Evolutionary conservation across 805 yeast species (phyloP).

Genomic region (Wickerhamomyces queroliae): DNA sequence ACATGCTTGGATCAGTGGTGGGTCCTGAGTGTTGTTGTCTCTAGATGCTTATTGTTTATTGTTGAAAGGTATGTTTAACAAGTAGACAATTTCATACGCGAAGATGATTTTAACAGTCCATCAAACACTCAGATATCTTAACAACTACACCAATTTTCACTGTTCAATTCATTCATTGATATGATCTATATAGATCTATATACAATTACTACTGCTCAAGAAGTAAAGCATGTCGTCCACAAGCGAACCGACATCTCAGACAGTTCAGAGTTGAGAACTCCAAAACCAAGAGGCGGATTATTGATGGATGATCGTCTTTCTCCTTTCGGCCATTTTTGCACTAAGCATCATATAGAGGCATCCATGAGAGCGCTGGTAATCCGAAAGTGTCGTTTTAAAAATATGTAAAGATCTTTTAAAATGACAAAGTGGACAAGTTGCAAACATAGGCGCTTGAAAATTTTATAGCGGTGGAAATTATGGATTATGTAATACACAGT

Average conservation of each 20-base stretch:
- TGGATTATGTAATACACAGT: not conserved
- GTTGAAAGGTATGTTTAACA: no score
- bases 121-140: no score
- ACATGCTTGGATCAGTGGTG: not conserved
- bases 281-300: conserved; percentile 18
- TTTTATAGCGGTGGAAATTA: no score
- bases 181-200: no score
- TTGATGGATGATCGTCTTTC: conserved; percentile 18
- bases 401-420: conserved; percentile 17
- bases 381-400: conserved; percentile 21
- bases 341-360: conserved; percentile 11
- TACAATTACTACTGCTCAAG: not conserved
- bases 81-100: no score
- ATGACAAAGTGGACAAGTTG: not conserved
- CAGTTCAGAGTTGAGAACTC: conserved; percentile 4
- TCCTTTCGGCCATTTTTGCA: conserved; percentile 27
- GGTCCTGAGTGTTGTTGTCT: not conserved
- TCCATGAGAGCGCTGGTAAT: conserved; percentile 24
- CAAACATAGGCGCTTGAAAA: not conserved
- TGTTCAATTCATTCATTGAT: no score
- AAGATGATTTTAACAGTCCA: no score
- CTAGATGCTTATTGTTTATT: not conserved
- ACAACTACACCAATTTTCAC: no score
- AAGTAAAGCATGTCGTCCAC: conserved; percentile 18
- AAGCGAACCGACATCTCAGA: conserved; percentile 21